Conservation (phyloP, 768 basidiomycete species). For the Auriscalpium microsporum region DNA sequence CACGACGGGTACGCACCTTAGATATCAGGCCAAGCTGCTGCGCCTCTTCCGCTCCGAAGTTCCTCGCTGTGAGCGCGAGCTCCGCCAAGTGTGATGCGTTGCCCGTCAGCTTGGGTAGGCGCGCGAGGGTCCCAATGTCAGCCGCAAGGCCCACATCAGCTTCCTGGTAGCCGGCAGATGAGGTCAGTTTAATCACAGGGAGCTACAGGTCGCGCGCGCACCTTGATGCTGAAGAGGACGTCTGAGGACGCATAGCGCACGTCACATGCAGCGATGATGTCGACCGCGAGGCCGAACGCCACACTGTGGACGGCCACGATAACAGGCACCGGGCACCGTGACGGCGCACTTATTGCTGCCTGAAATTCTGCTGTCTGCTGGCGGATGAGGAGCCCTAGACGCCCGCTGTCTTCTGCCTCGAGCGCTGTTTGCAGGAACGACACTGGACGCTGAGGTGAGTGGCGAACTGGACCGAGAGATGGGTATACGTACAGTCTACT, state of each 20-base stretch:
- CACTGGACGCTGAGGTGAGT: neutral
- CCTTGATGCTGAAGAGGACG: conserved; percentile 65
- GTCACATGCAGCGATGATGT: conserved; percentile 71
- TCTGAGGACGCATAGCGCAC: conserved; percentile 65
- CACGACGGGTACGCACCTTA: conserved; percentile 16
- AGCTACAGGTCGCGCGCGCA: conserved; percentile 19
- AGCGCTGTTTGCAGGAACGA: conserved; percentile 22
- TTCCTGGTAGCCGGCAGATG: conserved; percentile 40
- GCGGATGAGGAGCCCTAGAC: conserved; percentile 41
- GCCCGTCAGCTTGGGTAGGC: conserved; percentile 67
- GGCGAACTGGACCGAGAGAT: neutral
- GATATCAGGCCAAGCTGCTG: conserved; percentile 66
- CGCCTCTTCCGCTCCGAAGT: conserved; percentile 66
- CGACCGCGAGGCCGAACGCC: conserved; percentile 69
- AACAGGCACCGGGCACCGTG: conserved; percentile 67
- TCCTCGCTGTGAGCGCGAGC: conserved; percentile 64
- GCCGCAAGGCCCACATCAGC: conserved; percentile 82
- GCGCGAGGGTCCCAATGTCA: conserved; percentile 80
- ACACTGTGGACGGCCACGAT: conserved; percentile 75
- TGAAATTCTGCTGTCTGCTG: conserved; percentile 55
- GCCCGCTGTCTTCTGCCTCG: conserved; percentile 36
- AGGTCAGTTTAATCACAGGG: too few relatives aligned
- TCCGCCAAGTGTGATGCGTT: conserved; percentile 69
- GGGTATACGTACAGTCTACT: conserved; percentile 49
- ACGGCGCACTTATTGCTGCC: conserved; percentile 56